These are phyloP conservation scores for Gynostemma pentaphyllum DNA, from an alignment of 306 rosid species.

Conservation along the genomic window DNA sequence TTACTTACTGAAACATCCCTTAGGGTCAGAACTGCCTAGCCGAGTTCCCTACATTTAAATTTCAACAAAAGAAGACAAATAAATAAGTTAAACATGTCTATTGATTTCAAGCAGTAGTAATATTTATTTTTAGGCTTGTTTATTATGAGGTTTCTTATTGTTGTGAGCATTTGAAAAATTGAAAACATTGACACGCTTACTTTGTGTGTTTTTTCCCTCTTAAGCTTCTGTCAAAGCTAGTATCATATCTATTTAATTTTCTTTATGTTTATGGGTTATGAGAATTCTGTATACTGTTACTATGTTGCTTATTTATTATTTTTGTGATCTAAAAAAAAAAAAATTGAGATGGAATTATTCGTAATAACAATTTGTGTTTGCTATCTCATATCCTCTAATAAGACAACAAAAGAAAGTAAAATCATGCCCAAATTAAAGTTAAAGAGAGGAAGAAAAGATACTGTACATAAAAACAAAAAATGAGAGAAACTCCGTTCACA, in stretches of 20 bases:
- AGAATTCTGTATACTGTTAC: no score
- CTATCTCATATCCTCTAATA: background rate
- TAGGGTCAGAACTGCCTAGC: constrained; percentile 98
- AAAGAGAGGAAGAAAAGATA: no score
- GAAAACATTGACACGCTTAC: constrained; percentile 5
- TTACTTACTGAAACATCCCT: constrained; percentile 94
- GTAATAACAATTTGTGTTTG: background rate
- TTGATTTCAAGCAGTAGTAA: constrained; percentile 19
- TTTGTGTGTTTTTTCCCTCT: background rate
- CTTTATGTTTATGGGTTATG: constrained; percentile 12
- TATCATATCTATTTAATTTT: constrained; percentile 12
- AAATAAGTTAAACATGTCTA: constrained; percentile 12
- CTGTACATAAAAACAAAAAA: background rate
- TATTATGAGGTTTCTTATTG: constrained; percentile 23
- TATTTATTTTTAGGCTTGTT: constrained; percentile 16
- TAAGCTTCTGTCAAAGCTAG: constrained; percentile 7
- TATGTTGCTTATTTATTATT: constrained; percentile 2
- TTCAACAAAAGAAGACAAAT: constrained; percentile 13
- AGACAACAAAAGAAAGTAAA: background rate
- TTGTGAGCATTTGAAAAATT: constrained; percentile 23
- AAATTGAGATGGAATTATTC: background rate
- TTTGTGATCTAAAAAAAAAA: no score
- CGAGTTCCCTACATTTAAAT: constrained; percentile 82
- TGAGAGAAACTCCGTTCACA: background rate
- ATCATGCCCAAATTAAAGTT: background rate